Conservation (phyloP, 179 eudicot species). For the Drosera spatulata region DNA sequence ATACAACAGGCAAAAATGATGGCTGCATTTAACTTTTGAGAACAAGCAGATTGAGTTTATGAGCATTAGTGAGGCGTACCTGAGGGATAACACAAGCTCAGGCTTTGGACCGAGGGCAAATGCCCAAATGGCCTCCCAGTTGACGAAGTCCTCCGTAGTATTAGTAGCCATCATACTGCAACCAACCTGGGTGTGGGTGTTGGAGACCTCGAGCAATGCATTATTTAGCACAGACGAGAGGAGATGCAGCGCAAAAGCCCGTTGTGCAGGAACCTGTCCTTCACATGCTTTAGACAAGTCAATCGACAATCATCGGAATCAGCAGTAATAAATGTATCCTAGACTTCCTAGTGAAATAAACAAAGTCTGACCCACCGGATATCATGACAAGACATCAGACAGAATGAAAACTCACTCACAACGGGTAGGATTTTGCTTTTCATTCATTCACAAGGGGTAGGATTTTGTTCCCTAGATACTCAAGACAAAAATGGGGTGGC, state of each 20-base stretch:
- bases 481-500: no score
- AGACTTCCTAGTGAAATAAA: no score
- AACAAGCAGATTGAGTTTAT: no score
- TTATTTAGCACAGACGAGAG: constrained; percentile 56
- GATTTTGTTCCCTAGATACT: no score
- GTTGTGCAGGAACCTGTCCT: constrained; percentile 76
- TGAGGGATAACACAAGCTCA: constrained; percentile 72
- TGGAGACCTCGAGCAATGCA: constrained; percentile 24
- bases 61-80: constrained; percentile 26
- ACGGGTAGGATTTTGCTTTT: no score
- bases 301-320: constrained; percentile 2
- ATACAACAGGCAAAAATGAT: background rate
- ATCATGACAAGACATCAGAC: no score
- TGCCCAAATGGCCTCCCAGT: constrained; percentile 94
- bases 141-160: constrained; percentile 19
- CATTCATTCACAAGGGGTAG: no score
- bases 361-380: no score
- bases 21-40: background rate
- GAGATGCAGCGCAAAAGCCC: constrained; percentile 77
- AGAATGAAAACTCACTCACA: no score
- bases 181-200: constrained; percentile 28
- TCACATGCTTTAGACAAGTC: constrained; percentile 11
- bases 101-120: constrained; percentile 95
- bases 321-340: no score
- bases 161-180: constrained; percentile 11